Evolutionary conservation across 1,284 basidiomycete genomes (phyloP), one percentile per base, ranked within the genome.

Genomic region (Trichosporon coremiiforme): DNA sequence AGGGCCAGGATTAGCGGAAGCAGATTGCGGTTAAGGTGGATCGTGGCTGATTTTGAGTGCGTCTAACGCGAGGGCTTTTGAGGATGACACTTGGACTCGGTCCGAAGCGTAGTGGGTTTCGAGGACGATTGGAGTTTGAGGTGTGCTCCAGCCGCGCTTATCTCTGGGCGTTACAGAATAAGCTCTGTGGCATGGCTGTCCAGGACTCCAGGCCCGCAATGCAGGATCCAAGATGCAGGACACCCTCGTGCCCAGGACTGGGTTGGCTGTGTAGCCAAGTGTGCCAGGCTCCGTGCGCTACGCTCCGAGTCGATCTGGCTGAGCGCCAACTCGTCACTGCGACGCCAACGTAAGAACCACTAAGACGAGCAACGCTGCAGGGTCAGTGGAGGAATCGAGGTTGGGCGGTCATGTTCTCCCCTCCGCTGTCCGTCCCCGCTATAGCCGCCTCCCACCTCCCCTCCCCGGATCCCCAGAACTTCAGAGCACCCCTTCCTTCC

Each of bases 101-200:
- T 12, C 50, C n/a, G 22, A 53, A n/a, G 50, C 50, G 22, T 53
- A 53, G 50, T 53, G 50, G 50, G 50, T 53, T 53, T 53, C 50
- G 50, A 22, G 50, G 20, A 53, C n/a, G 50, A 53, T 53, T 53
- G 7, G 20, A 53, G 50, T 53, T 53, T 53, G 50, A 53, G 50
- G 50, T 53, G 50, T 9, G 20, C n/a, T 53, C 50, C 20, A 20
- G 50, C 20, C 50, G 50, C 50, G 50, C 50, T 53, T 53, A 53
- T 53, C 50, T 53, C 22, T 53, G n/a, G 50, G 50, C 50, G 50
- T 53, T 53, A 53, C 50, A 53, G 50, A 53, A 53, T 53, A 53
- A 53, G 50, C 50, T 53, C 50, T 25, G 50, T 53, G 50, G 22
- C 50, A 53, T 10, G 2, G 50, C n/a, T 17, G 50, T 45, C 50